Conservation (phyloP, 768 basidiomycete species). For the Cyathus striatus region DNA sequence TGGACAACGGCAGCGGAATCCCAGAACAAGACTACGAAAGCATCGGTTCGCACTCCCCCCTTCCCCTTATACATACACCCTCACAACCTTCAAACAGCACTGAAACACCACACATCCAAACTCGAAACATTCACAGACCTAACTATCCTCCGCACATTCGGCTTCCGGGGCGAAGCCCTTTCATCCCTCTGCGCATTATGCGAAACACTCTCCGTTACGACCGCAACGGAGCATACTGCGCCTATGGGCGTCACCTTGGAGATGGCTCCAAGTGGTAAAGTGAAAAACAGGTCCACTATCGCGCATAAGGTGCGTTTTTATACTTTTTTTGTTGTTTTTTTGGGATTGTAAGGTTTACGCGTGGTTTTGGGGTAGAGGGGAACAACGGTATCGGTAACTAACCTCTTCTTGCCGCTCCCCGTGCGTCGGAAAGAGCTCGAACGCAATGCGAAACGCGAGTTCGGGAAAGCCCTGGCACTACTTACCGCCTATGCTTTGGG, state of each 20-base stretch:
- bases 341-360: not conserved
- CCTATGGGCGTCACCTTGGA: conserved; percentile 81
- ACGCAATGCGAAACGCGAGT: conserved; percentile 85
- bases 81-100: conserved; percentile 35
- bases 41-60: conserved; percentile 51
- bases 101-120: conserved; percentile 95
- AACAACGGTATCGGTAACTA: conserved; percentile 71
- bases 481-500: conserved; percentile 88
- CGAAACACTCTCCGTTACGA: conserved; percentile 64
- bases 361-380: conserved; percentile 59
- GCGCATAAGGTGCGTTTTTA: conserved; percentile 63
- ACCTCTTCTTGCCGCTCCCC: conserved; percentile 77
- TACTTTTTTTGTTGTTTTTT: not conserved
- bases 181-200: conserved; percentile 88
- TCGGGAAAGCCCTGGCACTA: conserved; percentile 75
- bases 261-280: conserved; percentile 60
- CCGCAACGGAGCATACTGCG: conserved; percentile 63
- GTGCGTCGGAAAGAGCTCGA: conserved; percentile 92
- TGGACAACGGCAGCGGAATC: conserved; percentile 92
- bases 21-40: conserved; percentile 67
- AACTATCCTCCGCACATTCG: conserved; percentile 71
- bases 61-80: conserved; percentile 2
- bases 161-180: conserved; percentile 94
- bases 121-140: conserved; percentile 73
- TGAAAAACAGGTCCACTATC: conserved; percentile 52